Conservation (phyloP, 2,329 filamentous ascomycete species). For the Chaetomium sp. region DNA sequence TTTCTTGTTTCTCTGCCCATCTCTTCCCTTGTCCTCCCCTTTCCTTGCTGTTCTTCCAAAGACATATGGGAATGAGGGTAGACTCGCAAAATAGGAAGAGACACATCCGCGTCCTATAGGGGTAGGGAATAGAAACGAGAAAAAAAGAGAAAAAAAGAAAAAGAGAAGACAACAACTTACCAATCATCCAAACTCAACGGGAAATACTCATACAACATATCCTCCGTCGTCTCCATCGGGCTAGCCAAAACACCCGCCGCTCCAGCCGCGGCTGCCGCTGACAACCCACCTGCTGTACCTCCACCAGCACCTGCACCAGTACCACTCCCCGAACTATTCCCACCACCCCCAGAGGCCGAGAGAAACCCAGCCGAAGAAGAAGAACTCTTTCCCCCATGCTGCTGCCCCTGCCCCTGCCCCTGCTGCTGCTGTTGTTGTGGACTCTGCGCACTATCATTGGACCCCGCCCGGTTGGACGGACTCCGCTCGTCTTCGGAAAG, state of each 20-base stretch:
- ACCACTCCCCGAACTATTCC: no score
- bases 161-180: slow-evolving; percentile 35
- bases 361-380: no score
- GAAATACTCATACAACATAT: slow-evolving; percentile 91
- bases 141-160: not conserved
- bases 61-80: no score
- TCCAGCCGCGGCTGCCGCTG: not conserved
- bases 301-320: not conserved
- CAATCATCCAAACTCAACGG: slow-evolving; percentile 86
- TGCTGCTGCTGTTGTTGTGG: slow-evolving; percentile 27
- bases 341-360: no score
- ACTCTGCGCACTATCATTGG: slow-evolving; percentile 36
- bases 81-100: no score
- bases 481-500: slow-evolving; percentile 56
- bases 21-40: no score
- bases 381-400: no score
- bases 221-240: slow-evolving; percentile 62
- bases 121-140: not conserved
- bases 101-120: no score
- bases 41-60: no score
- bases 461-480: slow-evolving; percentile 43
- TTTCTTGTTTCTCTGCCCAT: not conserved
- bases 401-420: no score
- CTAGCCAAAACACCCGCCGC: slow-evolving; percentile 32
- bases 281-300: not conserved